Evolutionary conservation across 257 asterid genomes (phyloP).

Genomic region (Ajuga chamaepitys): DNA sequence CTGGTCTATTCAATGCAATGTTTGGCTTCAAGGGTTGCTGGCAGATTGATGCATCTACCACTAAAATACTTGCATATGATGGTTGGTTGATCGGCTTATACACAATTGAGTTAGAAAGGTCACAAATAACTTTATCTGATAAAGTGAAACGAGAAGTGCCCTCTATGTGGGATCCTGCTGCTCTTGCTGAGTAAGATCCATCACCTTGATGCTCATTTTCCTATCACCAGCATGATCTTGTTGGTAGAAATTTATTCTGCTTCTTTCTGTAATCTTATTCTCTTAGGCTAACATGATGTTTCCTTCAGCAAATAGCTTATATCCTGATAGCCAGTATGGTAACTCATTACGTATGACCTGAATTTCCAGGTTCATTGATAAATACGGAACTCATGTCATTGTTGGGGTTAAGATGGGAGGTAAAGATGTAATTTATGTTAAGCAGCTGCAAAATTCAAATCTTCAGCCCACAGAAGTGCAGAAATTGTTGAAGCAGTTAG

Average conservation of each 20-base stretch:
- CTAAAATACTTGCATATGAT: conserved; percentile 78
- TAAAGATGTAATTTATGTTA: conserved; percentile 82
- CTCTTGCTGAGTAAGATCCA: conserved; percentile 79
- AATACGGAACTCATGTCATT: conserved; percentile 84
- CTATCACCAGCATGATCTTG: background rate
- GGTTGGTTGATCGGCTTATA: conserved; percentile 86
- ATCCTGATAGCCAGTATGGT: background rate
- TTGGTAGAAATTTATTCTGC: background rate
- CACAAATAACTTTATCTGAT: conserved; percentile 57
- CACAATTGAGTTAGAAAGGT: conserved; percentile 70
- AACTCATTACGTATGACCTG: conserved; percentile 3
- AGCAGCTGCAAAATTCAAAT: conserved; percentile 82
- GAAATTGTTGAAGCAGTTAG: conserved; percentile 73
- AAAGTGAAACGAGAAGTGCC: conserved; percentile 74
- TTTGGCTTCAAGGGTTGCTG: conserved; percentile 85
- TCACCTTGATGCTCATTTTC: conserved; percentile 16
- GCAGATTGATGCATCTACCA: conserved; percentile 78
- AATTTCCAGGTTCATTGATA: conserved; percentile 83
- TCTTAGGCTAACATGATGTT: background rate
- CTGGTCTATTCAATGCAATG: conserved; percentile 79
- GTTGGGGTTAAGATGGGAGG: conserved; percentile 99
- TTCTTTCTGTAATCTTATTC: background rate
- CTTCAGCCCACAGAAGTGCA: conserved; percentile 74
- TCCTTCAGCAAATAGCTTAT: background rate
- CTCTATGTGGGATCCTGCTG: conserved; percentile 78